Evolutionary conservation across 805 yeast genomes (phyloP).

Genomic region (Cyberlindnera petersonii): DNA sequence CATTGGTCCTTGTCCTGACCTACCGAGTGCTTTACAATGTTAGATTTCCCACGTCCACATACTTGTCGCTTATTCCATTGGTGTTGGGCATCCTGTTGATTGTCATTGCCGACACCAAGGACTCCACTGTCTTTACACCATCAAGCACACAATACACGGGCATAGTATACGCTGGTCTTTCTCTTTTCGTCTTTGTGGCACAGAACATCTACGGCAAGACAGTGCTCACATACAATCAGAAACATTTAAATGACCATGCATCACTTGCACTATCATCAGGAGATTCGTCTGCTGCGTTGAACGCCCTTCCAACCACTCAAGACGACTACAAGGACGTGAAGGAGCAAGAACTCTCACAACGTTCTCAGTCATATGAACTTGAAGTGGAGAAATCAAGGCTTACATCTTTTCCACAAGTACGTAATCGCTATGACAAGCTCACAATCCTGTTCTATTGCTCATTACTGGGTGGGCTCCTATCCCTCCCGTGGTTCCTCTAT

Average conservation of each 20-base stretch:
- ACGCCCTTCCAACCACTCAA: constrained; percentile 5
- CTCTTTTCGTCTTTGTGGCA: constrained; percentile 73
- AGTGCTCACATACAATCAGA: constrained; percentile 52
- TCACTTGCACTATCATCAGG: constrained; percentile 20
- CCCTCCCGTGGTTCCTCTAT: constrained; percentile 68
- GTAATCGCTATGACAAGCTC: constrained; percentile 66
- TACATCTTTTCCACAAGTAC: constrained; percentile 17
- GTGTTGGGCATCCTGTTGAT: constrained; percentile 48
- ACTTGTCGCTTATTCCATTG: constrained; percentile 48
- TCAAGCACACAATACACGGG: constrained; percentile 52
- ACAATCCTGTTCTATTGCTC: constrained; percentile 81
- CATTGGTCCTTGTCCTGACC: constrained; percentile 53
- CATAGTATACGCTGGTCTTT: constrained; percentile 58
- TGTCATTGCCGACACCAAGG: constrained; percentile 30
- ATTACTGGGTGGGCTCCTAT: constrained; percentile 60
- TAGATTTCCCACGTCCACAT: constrained; percentile 45
- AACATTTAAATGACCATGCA: constrained; percentile 22
- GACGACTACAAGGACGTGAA: constrained; percentile 9
- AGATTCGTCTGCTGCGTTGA: not conserved
- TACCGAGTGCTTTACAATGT: constrained; percentile 51
- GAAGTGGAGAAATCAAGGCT: constrained; percentile 15
- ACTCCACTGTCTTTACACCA: constrained; percentile 34
- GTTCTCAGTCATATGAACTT: constrained; percentile 13
- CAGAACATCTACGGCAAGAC: constrained; percentile 87
- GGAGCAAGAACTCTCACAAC: constrained; percentile 9